Percentiles rank a stretch among this genome's conserved stretches.
Evolutionary conservation across 495 filamentous ascomycete genomes (phyloP).

Genomic region (Lophiotrema nucula): DNA sequence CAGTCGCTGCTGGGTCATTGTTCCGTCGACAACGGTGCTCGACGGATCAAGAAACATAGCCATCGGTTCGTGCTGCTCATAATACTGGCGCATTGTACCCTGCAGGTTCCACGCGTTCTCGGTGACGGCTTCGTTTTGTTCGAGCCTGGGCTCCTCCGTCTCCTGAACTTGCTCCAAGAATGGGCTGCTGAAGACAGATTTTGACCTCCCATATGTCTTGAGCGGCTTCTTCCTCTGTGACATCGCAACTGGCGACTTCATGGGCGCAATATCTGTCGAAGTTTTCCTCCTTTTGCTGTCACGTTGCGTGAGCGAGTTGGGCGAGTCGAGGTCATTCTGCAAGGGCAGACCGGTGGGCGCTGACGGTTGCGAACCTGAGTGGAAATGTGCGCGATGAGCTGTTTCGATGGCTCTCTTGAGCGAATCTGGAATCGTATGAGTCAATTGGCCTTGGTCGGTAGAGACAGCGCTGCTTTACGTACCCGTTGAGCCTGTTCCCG

Average conservation of each 20-base stretch:
- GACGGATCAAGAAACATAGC: conserved; percentile 28
- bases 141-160: not conserved
- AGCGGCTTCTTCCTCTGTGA: not conserved
- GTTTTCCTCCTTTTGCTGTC: conserved; percentile 23
- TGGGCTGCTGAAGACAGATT: conserved; percentile 8
- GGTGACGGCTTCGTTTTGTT: not conserved
- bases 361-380: conserved; percentile 1
- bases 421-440: conserved; percentile 6
- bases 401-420: conserved; percentile 17
- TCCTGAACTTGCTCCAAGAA: not conserved
- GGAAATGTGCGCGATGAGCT: conserved; percentile 20
- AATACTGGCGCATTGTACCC: conserved; percentile 16
- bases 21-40: conserved; percentile 34
- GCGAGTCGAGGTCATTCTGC: not conserved
- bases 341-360: not conserved
- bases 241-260: not conserved
- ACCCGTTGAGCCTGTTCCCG: conserved; percentile 24
- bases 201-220: conserved; percentile 12
- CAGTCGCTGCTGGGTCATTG: conserved; percentile 32
- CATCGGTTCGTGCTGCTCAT: conserved; percentile 27
- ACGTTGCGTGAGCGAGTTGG: not conserved
- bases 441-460: not conserved
- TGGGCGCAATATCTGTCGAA: not conserved
- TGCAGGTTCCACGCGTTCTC: conserved; percentile 9
- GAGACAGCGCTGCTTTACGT: not conserved